A percentile compares a stretch with the other conserved stretches of the same genome.
Evolutionary conservation across 2,329 filamentous ascomycete genomes (phyloP).

Genomic region (Epichloe elymi): DNA sequence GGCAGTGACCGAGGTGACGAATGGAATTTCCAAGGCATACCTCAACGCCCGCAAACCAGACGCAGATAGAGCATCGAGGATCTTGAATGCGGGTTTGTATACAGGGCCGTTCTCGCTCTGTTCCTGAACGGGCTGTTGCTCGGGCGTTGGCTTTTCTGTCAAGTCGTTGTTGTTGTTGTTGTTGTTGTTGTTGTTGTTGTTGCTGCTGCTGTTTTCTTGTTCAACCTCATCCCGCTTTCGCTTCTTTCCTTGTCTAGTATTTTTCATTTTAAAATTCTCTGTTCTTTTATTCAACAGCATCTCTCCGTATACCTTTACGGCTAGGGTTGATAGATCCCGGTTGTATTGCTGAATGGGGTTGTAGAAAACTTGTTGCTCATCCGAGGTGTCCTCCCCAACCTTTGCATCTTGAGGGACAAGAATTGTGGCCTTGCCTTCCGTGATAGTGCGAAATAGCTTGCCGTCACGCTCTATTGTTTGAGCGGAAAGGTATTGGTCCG

Average conservation of each 20-base stretch:
- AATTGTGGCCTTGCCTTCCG: conserved; percentile 45
- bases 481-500: conserved; percentile 6
- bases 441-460: conserved; percentile 36
- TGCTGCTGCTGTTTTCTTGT: neutral
- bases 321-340: conserved; percentile 82
- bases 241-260: conserved; percentile 31
- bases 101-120: conserved; percentile 14
- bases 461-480: conserved; percentile 25
- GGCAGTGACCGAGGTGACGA: conserved; percentile 67
- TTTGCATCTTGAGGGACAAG: conserved; percentile 35
- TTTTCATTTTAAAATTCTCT: conserved; percentile 21
- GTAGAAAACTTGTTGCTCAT: conserved; percentile 80
- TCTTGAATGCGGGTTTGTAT: conserved; percentile 48
- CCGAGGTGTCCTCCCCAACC: conserved; percentile 38
- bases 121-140: conserved; percentile 7
- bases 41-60: conserved; percentile 83
- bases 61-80: conserved; percentile 88
- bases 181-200: neutral
- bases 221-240: conserved; percentile 29
- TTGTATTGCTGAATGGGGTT: conserved; percentile 99
- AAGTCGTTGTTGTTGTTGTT: neutral
- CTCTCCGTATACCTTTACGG: conserved; percentile 79
- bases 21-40: conserved; percentile 84
- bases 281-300: conserved; percentile 37
- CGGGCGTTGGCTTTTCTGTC: neutral